Evolutionary conservation across 192 early-diverging fungal species (phyloP).

Genomic region (Coemansia erecta): DNA sequence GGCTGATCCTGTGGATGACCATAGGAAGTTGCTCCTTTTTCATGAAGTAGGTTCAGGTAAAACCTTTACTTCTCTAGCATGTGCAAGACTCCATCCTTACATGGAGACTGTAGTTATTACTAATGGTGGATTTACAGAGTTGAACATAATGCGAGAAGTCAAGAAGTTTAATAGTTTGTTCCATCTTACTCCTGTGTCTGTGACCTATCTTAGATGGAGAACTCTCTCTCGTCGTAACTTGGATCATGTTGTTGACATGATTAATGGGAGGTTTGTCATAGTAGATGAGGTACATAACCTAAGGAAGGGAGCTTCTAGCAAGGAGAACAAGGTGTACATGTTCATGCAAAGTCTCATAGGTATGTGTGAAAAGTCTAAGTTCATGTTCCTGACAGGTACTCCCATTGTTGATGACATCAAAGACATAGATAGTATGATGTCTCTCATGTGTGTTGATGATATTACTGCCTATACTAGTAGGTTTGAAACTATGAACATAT

Average conservation of each 20-base stretch:
- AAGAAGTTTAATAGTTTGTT: constrained; percentile 20
- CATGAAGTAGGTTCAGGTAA: constrained; percentile 22
- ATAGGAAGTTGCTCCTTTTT: constrained; percentile 12
- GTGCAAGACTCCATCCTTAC: constrained; percentile 14
- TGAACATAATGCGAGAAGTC: constrained; percentile 14
- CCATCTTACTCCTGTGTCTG: constrained; percentile 13
- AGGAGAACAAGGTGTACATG: constrained; percentile 2
- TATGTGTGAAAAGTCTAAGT: constrained; percentile 15
- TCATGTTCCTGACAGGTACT: constrained; percentile 20
- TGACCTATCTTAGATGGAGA: constrained; percentile 7
- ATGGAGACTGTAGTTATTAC: constrained; percentile 8
- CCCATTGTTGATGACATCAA: constrained; percentile 15
- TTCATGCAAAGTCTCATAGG: neutral
- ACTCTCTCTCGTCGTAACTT: constrained; percentile 6
- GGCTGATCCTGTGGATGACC: no score
- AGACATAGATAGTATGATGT: constrained; percentile 13
- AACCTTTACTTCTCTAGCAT: constrained; percentile 25
- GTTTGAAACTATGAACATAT: constrained; percentile 8
- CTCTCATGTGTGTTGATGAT: constrained; percentile 4
- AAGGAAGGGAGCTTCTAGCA: neutral
- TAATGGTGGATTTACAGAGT: constrained; percentile 8
- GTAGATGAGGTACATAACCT: constrained; percentile 18
- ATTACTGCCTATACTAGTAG: constrained; percentile 3
- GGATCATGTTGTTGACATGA: constrained; percentile 7
- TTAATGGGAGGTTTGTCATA: constrained; percentile 14